Evolutionary conservation across 1,284 basidiomycete species (phyloP).

Genomic region (Irpex sp.): DNA sequence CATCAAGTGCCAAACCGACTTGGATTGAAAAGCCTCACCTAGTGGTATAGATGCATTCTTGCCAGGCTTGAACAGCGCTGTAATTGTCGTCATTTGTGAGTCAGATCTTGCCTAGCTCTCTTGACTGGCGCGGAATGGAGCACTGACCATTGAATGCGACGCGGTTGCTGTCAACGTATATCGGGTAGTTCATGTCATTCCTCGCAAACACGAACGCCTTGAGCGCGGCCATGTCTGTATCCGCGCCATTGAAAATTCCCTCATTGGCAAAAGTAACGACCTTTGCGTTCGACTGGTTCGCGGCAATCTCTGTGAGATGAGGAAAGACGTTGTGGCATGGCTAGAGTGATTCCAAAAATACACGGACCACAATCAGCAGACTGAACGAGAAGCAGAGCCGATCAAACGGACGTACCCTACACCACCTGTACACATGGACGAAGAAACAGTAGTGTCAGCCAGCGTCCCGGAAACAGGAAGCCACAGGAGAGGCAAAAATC

Average conservation of each 20-base stretch:
- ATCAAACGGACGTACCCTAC: conserved; percentile 11
- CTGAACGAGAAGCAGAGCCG: background rate
- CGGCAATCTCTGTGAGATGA: conserved; percentile 25
- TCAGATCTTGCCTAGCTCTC: background rate
- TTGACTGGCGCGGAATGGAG: background rate
- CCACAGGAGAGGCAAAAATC: background rate
- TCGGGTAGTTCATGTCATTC: conserved; percentile 28
- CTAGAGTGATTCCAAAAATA: conserved; percentile 13
- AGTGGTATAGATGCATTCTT: conserved; percentile 29
- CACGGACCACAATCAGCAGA: background rate
- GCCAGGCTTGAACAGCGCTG: conserved; percentile 29
- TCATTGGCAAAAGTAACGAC: conserved; percentile 31
- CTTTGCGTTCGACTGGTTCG: conserved; percentile 24
- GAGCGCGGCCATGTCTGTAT: conserved; percentile 24
- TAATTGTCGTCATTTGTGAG: conserved; percentile 13
- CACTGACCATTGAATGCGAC: conserved; percentile 24
- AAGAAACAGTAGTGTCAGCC: background rate
- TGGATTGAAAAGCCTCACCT: conserved; percentile 14
- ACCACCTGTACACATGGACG: conserved; percentile 14
- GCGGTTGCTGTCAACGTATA: conserved; percentile 26
- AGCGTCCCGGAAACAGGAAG: background rate
- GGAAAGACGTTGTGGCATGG: conserved; percentile 29
- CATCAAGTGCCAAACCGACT: background rate
- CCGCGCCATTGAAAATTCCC: conserved; percentile 28
- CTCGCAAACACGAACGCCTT: conserved; percentile 23